Base-by-base conservation (phyloP, 2,329 filamentous ascomycete species). In the Elsinoe batatas region DNA sequence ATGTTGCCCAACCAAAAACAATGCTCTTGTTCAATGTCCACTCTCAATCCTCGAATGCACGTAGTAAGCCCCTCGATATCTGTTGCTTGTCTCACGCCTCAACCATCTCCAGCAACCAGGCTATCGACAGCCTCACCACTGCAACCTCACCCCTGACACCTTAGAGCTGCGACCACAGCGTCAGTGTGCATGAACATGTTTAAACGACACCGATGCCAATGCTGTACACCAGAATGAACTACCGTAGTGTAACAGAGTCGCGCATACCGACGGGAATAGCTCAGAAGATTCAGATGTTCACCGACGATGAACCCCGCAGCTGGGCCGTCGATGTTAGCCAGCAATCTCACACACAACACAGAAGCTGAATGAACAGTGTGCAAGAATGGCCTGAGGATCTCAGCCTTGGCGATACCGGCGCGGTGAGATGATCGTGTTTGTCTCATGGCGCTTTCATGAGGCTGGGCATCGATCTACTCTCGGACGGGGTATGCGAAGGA, bases 131-230 rank as follows among this genome's bases (percentile, higher is more conserved):
- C 3, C 17, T 49, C 4, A 35, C 17, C 44, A 26, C 32, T 49
- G 44, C 15, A 5, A 8, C 44, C 30, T 15, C 26, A 18, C 32
- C 44, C 44, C 15, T 35, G 30, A 26, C 32, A n/a, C 44, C 22
- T 49, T 35, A 26, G 26, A 15, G 26, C 12, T 35, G n/a, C 13
- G 11, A 26, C 42, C 22, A 15, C 26, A 5, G 12, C 26, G 44
- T 49, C 32, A 49, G 26, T 26, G 12, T 30, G 44, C 44, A 49
- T 33, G 44, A 35, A 49, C 44, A 49, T 49, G 44, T 49, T 47
- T 35, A 15, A 6, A 12, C 44, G 44, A 17, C 26, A 17, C 30
- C 26, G 44, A 49, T 49, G 40, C 40, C 40, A 44, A 44, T 44
- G 40, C 20, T 44, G 40, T 22, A 18, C 13, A 11, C 12, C 18